phyloP scores from a whole-genome alignment of 148 eudicot genomes.

The Cornus kousa region DNA sequence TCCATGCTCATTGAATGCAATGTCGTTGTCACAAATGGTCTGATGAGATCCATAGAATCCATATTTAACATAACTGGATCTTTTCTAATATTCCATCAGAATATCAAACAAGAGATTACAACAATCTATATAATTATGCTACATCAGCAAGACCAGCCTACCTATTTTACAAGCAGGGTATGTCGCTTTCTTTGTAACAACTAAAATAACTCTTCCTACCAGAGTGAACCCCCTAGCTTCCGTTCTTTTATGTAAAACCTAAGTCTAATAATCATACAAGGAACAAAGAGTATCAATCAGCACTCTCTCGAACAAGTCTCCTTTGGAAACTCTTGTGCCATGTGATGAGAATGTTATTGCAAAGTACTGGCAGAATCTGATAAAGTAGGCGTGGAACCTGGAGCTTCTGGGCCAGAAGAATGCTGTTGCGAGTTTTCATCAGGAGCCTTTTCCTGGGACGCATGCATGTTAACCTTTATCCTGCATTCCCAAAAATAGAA shows the following conservation, averaged over 20 bases:
- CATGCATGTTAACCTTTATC: conserved; percentile 93
- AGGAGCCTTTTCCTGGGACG: conserved; percentile 59
- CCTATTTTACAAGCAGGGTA: neutral
- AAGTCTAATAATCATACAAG: neutral
- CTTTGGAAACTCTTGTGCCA: neutral
- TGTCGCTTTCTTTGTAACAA: neutral
- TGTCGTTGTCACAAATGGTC: no score
- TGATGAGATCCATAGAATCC: neutral
- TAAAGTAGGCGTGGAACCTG: neutral
- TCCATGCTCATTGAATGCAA: no score
- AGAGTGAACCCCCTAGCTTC: neutral
- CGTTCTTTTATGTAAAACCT: neutral
- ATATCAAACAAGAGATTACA: neutral
- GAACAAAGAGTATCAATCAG: neutral
- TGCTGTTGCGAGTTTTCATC: conserved; percentile 28
- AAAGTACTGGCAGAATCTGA: conserved; percentile 3
- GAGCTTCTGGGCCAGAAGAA: conserved; percentile 17
- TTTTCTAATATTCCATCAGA: neutral
- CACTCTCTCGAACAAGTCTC: neutral
- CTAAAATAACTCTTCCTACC: neutral
- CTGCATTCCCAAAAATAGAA: conserved; percentile 35
- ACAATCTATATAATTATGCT: neutral
- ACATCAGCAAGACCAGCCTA: neutral
- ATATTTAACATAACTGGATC: neutral
- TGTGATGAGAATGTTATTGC: neutral